These are phyloP conservation scores for Alnus rubra DNA, from an alignment of 306 rosid genomes.

Conservation along the genomic window DNA sequence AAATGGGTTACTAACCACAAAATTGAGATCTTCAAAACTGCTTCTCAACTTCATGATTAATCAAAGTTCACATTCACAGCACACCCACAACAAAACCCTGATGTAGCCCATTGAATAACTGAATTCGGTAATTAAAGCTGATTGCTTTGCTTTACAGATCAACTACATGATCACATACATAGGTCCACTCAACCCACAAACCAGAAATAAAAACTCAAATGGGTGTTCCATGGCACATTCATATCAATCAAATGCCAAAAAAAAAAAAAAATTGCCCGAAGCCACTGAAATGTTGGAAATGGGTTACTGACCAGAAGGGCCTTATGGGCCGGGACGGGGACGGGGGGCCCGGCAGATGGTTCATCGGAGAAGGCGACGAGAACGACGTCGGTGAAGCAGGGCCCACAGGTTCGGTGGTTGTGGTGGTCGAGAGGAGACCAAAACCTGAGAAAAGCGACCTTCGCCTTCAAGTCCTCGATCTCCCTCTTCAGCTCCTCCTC, in stretches of 20 bases:
- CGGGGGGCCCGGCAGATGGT: constrained; percentile 16
- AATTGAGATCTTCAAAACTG: not conserved
- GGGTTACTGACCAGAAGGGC: constrained; percentile 65
- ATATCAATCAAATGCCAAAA: no score
- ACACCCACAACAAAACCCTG: no score
- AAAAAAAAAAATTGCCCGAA: no score
- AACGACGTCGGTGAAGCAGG: constrained; percentile 51
- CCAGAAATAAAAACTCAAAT: not conserved
- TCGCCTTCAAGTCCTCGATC: constrained; percentile 74
- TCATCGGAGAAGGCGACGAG: constrained; percentile 48
- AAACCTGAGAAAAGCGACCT: constrained; percentile 61
- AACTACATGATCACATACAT: not conserved
- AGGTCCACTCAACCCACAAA: not conserved
- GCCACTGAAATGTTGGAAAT: no score
- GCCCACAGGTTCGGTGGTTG: constrained; percentile 26
- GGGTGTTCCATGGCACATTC: no score
- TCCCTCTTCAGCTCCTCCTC: constrained; percentile 73
- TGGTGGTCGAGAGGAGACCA: constrained; percentile 32
- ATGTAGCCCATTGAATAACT: not conserved
- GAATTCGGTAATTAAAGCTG: not conserved
- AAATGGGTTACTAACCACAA: constrained; percentile 48
- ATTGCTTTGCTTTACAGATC: not conserved
- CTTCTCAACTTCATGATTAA: not conserved
- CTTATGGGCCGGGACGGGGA: constrained; percentile 73
- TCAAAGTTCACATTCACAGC: not conserved